Evolutionary conservation across 345 rosid genomes (phyloP).

Genomic region (Eucalyptus urophylla): DNA sequence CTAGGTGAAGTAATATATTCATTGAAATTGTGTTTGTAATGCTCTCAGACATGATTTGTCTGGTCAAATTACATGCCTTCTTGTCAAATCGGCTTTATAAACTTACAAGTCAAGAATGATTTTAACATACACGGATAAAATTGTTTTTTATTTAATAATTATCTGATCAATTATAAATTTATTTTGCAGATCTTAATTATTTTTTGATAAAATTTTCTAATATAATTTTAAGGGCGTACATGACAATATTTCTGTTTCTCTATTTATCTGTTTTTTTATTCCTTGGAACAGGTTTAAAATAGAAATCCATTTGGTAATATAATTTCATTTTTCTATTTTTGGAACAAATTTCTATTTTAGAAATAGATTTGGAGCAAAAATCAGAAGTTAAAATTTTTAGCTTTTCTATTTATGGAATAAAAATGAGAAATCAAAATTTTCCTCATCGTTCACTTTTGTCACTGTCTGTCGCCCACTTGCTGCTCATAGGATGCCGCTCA

Average conservation of each 20-base stretch:
- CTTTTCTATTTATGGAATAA: too few species aligned
- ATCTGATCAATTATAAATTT: neutral
- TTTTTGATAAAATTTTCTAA: neutral
- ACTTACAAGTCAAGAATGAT: neutral
- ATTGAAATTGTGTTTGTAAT: neutral
- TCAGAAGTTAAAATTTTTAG: too few species aligned
- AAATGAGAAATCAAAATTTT: too few species aligned
- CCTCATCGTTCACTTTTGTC: too few species aligned
- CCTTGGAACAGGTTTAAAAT: fast-evolving
- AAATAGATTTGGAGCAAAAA: too few species aligned
- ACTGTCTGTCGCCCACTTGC: fast-evolving
- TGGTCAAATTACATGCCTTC: neutral
- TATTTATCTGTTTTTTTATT: fast-evolving
- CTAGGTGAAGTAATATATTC: too few species aligned
- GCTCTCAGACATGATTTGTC: neutral
- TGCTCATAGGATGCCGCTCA: too few species aligned
- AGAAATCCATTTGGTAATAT: fast-evolving
- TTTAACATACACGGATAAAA: neutral
- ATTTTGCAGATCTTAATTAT: fast-evolving
- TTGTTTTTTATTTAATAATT: fast-evolving
- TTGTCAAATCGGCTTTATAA: neutral
- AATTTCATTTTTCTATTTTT: too few species aligned
- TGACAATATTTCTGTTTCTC: fast-evolving
- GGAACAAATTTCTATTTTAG: fast-evolving
- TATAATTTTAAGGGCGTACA: fast-evolving